phyloP scores from a whole-genome alignment of 2,329 filamentous ascomycete genomes.

The Colletotrichum destructivum region DNA sequence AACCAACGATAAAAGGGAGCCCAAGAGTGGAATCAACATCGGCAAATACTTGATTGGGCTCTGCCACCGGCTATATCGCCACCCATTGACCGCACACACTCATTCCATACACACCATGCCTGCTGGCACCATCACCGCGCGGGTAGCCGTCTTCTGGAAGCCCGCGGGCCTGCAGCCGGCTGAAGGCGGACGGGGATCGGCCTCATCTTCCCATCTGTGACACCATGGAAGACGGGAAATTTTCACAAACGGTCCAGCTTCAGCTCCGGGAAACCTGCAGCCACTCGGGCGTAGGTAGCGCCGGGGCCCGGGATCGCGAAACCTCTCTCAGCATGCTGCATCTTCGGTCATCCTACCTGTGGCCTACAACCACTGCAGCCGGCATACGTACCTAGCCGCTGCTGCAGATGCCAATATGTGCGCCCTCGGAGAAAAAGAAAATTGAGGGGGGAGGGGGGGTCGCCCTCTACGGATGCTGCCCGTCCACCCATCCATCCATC shows the following conservation, averaged over 20 bases:
- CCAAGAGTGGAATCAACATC: constrained; percentile 21
- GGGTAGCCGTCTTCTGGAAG: constrained; percentile 33
- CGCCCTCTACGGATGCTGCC: neutral
- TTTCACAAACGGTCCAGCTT: neutral
- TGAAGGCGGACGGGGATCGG: constrained; percentile 25
- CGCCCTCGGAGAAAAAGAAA: constrained; percentile 31
- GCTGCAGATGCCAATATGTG: constrained; percentile 31
- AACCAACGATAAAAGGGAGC: neutral
- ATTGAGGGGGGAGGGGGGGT: neutral
- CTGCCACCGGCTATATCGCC: constrained; percentile 18
- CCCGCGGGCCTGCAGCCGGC: constrained; percentile 24
- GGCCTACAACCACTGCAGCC: constrained; percentile 17
- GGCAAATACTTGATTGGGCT: constrained; percentile 38
- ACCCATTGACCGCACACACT: neutral
- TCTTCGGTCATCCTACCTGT: constrained; percentile 7
- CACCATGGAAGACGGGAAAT: neutral
- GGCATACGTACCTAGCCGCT: constrained; percentile 25
- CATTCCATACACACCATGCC: neutral
- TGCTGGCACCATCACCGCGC: constrained; percentile 17
- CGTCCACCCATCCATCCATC: constrained; percentile 28
- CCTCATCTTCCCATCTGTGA: neutral
- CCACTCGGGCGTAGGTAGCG: neutral
- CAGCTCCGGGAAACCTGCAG: constrained; percentile 14
- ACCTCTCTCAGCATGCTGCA: constrained; percentile 7
- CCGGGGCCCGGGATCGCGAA: constrained; percentile 16